Percentiles rank a stretch among this genome's conserved stretches.
Evolutionary conservation across 106 monocot species (phyloP).

Genomic region (Dioscorea dumetorum): DNA sequence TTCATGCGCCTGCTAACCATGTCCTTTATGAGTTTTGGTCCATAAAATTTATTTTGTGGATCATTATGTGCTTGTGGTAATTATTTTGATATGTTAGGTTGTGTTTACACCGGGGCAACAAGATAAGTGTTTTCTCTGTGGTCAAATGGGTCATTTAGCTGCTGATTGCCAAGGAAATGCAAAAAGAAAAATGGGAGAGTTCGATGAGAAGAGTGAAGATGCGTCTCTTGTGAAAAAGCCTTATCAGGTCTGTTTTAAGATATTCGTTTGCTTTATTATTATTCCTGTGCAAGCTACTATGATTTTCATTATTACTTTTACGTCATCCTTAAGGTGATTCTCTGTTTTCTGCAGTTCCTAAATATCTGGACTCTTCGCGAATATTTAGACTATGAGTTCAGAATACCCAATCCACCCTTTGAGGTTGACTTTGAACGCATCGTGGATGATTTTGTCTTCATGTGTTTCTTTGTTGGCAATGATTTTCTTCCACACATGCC

Average conservation of each 20-base stretch:
- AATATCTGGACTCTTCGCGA: constrained; percentile 97
- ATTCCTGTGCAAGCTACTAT: not conserved
- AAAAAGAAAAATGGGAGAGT: constrained; percentile 88
- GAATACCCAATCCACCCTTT: constrained; percentile 70
- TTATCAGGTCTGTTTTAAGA: constrained; percentile 49
- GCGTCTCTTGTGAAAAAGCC: constrained; percentile 65
- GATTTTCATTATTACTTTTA: not conserved
- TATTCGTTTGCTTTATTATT: not conserved
- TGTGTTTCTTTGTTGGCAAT: constrained; percentile 98
- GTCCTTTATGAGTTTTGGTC: no score
- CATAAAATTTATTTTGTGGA: no score
- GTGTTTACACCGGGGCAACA: constrained; percentile 96
- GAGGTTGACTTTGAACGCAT: constrained; percentile 89
- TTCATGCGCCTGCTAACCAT: no score
- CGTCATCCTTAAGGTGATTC: not conserved
- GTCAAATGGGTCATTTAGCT: constrained; percentile 94
- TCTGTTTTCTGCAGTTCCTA: constrained; percentile 67
- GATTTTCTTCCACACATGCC: constrained; percentile 99
- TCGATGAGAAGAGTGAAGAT: constrained; percentile 74
- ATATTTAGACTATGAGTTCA: constrained; percentile 88
- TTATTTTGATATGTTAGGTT: constrained; percentile 33
- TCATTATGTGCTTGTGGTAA: no score
- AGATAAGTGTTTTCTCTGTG: constrained; percentile 95
- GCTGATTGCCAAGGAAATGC: constrained; percentile 91
- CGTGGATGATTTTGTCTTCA: constrained; percentile 96